Base-by-base conservation (phyloP, 352 stramenopile genomes). In the Halophytophthora polymorphica region DNA sequence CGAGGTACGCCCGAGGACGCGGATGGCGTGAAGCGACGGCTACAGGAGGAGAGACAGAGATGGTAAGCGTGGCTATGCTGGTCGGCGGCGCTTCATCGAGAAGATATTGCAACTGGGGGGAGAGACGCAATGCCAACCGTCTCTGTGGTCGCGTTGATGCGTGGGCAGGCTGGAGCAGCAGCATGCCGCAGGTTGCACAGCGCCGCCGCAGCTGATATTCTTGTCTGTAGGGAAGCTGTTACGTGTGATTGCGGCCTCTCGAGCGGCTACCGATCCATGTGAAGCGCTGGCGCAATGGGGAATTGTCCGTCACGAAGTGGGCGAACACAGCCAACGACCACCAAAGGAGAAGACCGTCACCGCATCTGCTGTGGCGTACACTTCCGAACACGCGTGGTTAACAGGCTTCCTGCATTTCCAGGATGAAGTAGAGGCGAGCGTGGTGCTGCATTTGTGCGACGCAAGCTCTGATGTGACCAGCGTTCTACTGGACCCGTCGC, bases 361-460 rank as follows among this genome's bases (percentile, higher is more conserved):
- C 41, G n/a, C 11, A 19, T 35, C 8, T 34, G 25, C 37, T 17
- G 57, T 61, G n/a, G 64, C 59, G 2, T 83, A 69, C 31, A 54
- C 61, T 1, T 87, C 73, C 15, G 44, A 25, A 35, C 17, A 34
- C 8, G 51, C 77, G 15, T 83, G 72, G 70, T 28, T 88, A 11
- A 81, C 63, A 12, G 77, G 73, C 0, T 83, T 79, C 45, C 36
- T 88, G 8, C 54, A 63, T n/a, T 69, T 71, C 37, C 59, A 55
- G 37, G 28, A 69, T 17, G 31, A 65, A 28, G 45, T 51, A 13
- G 47, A 54, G 3, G 39, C 31, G 36, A 64, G 22, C 22, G 45
- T 62, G n/a, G 45, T 40, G 3, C 35, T 77, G 18, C 36, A 69
- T 15, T 47, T 88, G 22, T 66, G 64, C 49, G 80, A 88, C 43